Percentiles rank a stretch among this genome's conserved stretches.
phyloP scores from a whole-genome alignment of 2,329 filamentous ascomycete species.

The Colletotrichum ledebouriae region DNA sequence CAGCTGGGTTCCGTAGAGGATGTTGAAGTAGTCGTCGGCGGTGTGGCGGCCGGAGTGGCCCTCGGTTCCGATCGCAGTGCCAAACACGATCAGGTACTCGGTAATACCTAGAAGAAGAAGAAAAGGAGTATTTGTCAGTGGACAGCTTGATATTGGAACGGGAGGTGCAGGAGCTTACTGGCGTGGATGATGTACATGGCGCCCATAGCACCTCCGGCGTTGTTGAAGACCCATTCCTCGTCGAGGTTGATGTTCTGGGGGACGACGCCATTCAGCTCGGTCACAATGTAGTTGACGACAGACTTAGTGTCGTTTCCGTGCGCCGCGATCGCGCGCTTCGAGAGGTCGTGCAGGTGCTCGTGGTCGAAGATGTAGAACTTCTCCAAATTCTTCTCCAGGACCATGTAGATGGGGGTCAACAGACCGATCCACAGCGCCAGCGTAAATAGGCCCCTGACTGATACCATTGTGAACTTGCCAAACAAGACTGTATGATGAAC shows the following conservation, averaged over 20 bases:
- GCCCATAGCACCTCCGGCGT: constrained; percentile 91
- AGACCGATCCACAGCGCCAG: constrained; percentile 68
- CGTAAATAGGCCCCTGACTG: constrained; percentile 58
- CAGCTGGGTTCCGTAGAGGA: constrained; percentile 82
- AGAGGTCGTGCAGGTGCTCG: constrained; percentile 76
- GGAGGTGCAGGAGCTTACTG: constrained; percentile 63
- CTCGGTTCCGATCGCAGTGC: constrained; percentile 85
- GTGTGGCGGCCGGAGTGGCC: constrained; percentile 91
- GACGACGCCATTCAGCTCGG: constrained; percentile 71
- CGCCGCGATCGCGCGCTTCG: constrained; percentile 72
- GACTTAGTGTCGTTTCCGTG: constrained; percentile 82
- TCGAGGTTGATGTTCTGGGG: constrained; percentile 73
- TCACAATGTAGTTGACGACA: constrained; percentile 78
- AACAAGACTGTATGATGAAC: constrained; percentile 8
- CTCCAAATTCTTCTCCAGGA: constrained; percentile 70
- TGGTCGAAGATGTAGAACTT: constrained; percentile 83
- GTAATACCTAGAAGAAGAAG: constrained; percentile 70
- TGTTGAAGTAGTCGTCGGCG: constrained; percentile 95
- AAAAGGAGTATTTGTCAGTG: constrained; percentile 13
- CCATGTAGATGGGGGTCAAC: constrained; percentile 66
- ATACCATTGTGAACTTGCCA: constrained; percentile 25
- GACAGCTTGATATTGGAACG: background rate
- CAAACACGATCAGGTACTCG: constrained; percentile 92
- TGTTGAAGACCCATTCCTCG: constrained; percentile 93
- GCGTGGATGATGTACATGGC: constrained; percentile 92